Percentiles rank a stretch among this genome's conserved stretches.
These are phyloP conservation scores for Ascochyta pisi DNA, from an alignment of 2,329 filamentous ascomycete species.

Conservation along the genomic window DNA sequence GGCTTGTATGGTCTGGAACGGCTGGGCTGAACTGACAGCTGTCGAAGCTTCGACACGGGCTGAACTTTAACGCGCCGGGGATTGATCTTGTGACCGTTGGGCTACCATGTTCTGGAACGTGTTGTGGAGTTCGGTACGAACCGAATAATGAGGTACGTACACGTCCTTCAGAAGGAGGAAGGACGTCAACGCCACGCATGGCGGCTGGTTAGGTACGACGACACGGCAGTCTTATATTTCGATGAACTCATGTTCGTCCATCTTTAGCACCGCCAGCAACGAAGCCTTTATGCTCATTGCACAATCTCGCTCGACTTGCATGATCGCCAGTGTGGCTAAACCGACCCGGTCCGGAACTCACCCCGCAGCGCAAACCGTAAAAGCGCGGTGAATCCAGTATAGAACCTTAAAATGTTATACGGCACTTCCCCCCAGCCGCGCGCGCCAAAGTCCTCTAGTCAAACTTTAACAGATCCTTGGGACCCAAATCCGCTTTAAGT, in stretches of 20 bases:
- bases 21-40: slow-evolving; percentile 9
- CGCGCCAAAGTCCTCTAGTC: slow-evolving; percentile 1
- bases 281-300: neutral
- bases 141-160: neutral
- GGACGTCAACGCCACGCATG: neutral
- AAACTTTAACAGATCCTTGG: slow-evolving; percentile 1
- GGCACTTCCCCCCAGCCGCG: slow-evolving; percentile 2
- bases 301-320: slow-evolving; percentile 6
- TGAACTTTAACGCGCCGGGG: slow-evolving; percentile 12
- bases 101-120: slow-evolving; percentile 21
- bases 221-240: neutral
- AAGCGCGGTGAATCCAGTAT: neutral
- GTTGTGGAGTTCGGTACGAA: slow-evolving; percentile 1
- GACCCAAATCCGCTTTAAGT: neutral
- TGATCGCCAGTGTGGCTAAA: neutral
- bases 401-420: neutral
- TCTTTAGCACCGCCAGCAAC: neutral
- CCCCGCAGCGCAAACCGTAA: slow-evolving; percentile 3
- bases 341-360: neutral
- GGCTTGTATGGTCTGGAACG: slow-evolving; percentile 15
- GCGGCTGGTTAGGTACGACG: neutral
- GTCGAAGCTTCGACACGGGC: slow-evolving; percentile 8
- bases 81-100: slow-evolving; percentile 9
- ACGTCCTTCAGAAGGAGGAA: neutral
- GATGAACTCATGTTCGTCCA: neutral